Evolutionary conservation across 2,329 filamentous ascomycete species (phyloP), one percentile per base, ranked within the genome.

Genomic region (Aplosporella prunicola): DNA sequence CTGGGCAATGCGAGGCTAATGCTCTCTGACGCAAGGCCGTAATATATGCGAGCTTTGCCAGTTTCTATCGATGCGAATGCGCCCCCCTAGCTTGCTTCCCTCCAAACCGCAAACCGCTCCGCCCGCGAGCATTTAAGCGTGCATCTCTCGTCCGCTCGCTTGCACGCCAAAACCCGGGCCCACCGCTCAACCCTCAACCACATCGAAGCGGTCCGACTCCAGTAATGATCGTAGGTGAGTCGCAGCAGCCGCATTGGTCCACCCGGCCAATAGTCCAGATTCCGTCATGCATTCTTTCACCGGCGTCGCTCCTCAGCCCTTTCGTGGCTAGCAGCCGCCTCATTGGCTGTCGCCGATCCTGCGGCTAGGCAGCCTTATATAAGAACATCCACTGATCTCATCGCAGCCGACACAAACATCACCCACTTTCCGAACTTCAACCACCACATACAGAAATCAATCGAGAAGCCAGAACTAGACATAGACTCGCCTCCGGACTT

Each of bases 321-420:
- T 13, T 6, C 8, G 26, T 28, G 26, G 9, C n/a, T 28, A 13
- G 26, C 9, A 14, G 26, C 26, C 10, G 16, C 16, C n/a, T n/a
- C n/a, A n/a, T n/a, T n/a, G n/a, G n/a, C n/a, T n/a, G n/a, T n/a
- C n/a, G n/a, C n/a, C n/a, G n/a, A n/a, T n/a, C n/a, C n/a, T n/a
- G n/a, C n/a, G n/a, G n/a, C n/a, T n/a, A n/a, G n/a, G n/a, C n/a
- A n/a, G n/a, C n/a, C n/a, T n/a, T n/a, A n/a, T 39, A 39, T 39
- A 39, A 39, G 30, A 28, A 25, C 29, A 14, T 24, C 23, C 18
- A 25, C 30, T 39, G 38, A 40, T 32, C 26, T 23, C 23, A 18
- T 53, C 54, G 45, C 57, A 64, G 61, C 58, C 52, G 60, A 62
- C 52, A 52, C 57, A 47, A 51, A 57, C 42, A 57, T 61, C 50